These are phyloP conservation scores for Trametes hirsuta DNA, from an alignment of 1,284 basidiomycete species.

Conservation along the genomic window DNA sequence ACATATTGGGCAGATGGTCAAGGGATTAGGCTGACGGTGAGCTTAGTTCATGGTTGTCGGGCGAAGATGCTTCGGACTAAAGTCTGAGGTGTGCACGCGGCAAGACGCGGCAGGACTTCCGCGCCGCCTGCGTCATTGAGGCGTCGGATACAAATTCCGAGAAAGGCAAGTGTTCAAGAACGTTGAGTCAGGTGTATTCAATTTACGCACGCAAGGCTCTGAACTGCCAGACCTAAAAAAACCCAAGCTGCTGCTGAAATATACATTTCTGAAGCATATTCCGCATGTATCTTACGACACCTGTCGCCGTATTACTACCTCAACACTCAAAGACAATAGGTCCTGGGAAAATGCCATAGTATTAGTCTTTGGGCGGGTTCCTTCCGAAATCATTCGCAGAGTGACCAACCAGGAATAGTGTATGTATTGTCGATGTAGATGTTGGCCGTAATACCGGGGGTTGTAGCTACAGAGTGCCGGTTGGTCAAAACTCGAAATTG, in stretches of 20 bases:
- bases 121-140: slow-evolving; percentile 13
- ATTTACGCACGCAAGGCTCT: too few species aligned
- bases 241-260: too few species aligned
- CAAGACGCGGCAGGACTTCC: neutral
- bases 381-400: too few species aligned
- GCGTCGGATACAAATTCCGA: neutral
- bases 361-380: neutral
- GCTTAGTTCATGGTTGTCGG: slow-evolving; percentile 8
- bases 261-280: too few species aligned
- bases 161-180: slow-evolving; percentile 10
- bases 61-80: neutral
- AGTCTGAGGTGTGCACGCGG: too few species aligned
- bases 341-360: slow-evolving; percentile 4
- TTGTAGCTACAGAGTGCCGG: slow-evolving; percentile 25
- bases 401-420: slow-evolving; percentile 28
- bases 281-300: too few species aligned
- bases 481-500: neutral
- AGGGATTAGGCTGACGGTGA: neutral
- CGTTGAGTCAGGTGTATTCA: too few species aligned
- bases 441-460: slow-evolving; percentile 37
- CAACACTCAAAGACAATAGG: slow-evolving; percentile 29
- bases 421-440: slow-evolving; percentile 25
- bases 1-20: slow-evolving; percentile 23
- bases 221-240: too few species aligned
- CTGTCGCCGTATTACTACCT: neutral